Conservation (phyloP, 495 filamentous ascomycete species). For the Hypomontagnella monticulosa region DNA sequence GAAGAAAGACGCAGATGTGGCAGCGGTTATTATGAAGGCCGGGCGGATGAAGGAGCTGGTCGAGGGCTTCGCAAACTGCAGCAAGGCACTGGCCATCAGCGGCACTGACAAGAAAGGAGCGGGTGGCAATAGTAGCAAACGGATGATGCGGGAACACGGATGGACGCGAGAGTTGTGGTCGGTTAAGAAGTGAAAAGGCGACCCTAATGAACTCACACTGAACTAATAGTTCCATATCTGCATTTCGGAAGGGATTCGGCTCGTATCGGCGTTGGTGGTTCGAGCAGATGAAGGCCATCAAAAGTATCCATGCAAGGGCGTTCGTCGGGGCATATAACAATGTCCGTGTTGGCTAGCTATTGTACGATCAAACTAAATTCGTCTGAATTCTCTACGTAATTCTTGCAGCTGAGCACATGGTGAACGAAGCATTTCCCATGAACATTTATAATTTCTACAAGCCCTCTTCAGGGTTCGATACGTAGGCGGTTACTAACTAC, state of each 20-base stretch:
- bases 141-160: slow-evolving; percentile 64
- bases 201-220: neutral
- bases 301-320: slow-evolving; percentile 27
- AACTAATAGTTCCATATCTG: slow-evolving; percentile 6
- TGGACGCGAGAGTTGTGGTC: slow-evolving; percentile 64
- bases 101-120: slow-evolving; percentile 60
- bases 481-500: too few relatives aligned
- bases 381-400: neutral
- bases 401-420: neutral
- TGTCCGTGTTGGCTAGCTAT: slow-evolving; percentile 13
- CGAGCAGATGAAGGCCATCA: slow-evolving; percentile 22
- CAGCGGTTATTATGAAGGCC: slow-evolving; percentile 69
- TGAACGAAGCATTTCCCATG: neutral
- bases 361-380: slow-evolving; percentile 9
- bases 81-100: slow-evolving; percentile 75
- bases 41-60: slow-evolving; percentile 82
- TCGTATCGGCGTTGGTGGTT: slow-evolving; percentile 32
- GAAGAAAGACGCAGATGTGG: slow-evolving; percentile 70
- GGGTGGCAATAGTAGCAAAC: slow-evolving; percentile 53
- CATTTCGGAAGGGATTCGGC: slow-evolving; percentile 10
- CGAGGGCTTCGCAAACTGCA: slow-evolving; percentile 74
- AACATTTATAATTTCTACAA: neutral
- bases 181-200: slow-evolving; percentile 47
- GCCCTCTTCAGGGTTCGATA: too few relatives aligned
- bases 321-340: slow-evolving; percentile 23